Percentiles rank a stretch among this genome's conserved stretches.
phyloP scores from a whole-genome alignment of 2,329 filamentous ascomycete genomes.

The Aspergillus quadrilineatus region DNA sequence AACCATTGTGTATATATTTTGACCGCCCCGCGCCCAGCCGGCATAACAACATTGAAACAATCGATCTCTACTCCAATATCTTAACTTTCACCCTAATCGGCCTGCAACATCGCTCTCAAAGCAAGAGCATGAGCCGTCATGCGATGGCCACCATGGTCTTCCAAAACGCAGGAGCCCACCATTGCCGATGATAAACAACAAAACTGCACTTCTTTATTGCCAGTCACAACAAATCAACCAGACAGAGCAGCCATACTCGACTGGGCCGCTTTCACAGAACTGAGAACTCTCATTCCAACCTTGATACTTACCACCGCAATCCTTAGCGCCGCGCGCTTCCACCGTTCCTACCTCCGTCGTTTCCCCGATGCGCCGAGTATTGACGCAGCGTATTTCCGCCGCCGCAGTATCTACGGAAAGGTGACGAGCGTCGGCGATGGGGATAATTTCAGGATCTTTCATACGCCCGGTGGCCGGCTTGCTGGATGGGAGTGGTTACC shows the following conservation, averaged over 20 bases:
- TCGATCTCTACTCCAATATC: background rate
- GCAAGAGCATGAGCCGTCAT: slow-evolving; percentile 39
- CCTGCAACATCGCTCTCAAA: background rate
- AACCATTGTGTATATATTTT: slow-evolving; percentile 6
- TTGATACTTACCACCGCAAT: slow-evolving; percentile 41
- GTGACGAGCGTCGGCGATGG: slow-evolving; percentile 96
- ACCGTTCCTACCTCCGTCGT: slow-evolving; percentile 67
- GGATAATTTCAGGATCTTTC: slow-evolving; percentile 91
- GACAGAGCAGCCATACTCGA: slow-evolving; percentile 33
- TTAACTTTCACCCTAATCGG: background rate
- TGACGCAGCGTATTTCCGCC: slow-evolving; percentile 70
- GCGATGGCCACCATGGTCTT: slow-evolving; percentile 52
- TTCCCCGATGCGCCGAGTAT: slow-evolving; percentile 77
- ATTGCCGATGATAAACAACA: slow-evolving; percentile 24
- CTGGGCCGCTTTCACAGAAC: slow-evolving; percentile 40
- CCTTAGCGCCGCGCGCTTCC: slow-evolving; percentile 35
- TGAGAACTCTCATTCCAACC: slow-evolving; percentile 38
- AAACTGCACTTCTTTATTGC: slow-evolving; percentile 3
- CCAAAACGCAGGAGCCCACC: slow-evolving; percentile 29
- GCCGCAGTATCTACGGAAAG: slow-evolving; percentile 73
- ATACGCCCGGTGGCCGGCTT: slow-evolving; percentile 85
- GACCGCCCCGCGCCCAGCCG: background rate
- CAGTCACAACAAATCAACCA: slow-evolving; percentile 11
- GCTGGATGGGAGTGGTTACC: slow-evolving; percentile 91
- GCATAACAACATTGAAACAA: background rate